A percentile compares a stretch with the other conserved stretches of the same genome.
Conservation (phyloP, 345 rosid genomes). For the Rhodamnia argentea region DNA sequence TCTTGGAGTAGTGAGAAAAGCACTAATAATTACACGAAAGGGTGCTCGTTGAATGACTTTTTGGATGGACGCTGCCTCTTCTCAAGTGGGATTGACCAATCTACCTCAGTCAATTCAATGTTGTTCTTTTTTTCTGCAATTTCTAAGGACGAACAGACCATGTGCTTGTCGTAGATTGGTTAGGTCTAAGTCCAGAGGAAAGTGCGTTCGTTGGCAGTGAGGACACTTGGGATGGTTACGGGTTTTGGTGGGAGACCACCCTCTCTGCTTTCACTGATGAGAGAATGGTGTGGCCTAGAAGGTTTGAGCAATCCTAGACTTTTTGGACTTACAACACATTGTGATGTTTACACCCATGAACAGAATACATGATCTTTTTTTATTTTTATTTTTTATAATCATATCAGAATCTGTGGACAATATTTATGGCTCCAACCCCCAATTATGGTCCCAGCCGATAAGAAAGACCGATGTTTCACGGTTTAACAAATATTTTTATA, state of each 20-base stretch:
- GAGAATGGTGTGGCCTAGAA: background rate
- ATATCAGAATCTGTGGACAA: background rate
- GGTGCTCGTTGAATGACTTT: background rate
- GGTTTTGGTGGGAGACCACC: background rate
- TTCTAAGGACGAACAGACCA: background rate
- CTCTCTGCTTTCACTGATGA: background rate
- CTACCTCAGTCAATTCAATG: background rate
- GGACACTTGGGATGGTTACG: background rate
- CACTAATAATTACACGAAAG: background rate
- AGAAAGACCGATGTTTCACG: background rate
- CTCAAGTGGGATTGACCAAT: background rate
- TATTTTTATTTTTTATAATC: too few species aligned
- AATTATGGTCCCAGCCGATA: background rate
- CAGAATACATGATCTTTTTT: background rate
- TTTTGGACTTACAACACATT: background rate
- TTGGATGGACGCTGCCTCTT: background rate
- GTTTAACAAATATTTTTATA: background rate
- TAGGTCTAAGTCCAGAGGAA: slow-evolving; percentile 8
- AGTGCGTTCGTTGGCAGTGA: background rate
- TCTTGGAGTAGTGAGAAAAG: background rate
- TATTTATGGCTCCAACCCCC: background rate
- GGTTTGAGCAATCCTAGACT: background rate
- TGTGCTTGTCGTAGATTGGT: slow-evolving; percentile 1
- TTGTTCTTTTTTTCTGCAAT: background rate
- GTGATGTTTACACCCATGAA: background rate